Evolutionary conservation across 768 basidiomycete genomes (phyloP), one percentile per base, ranked within the genome.

Genomic region (Exsudoporus frostii): DNA sequence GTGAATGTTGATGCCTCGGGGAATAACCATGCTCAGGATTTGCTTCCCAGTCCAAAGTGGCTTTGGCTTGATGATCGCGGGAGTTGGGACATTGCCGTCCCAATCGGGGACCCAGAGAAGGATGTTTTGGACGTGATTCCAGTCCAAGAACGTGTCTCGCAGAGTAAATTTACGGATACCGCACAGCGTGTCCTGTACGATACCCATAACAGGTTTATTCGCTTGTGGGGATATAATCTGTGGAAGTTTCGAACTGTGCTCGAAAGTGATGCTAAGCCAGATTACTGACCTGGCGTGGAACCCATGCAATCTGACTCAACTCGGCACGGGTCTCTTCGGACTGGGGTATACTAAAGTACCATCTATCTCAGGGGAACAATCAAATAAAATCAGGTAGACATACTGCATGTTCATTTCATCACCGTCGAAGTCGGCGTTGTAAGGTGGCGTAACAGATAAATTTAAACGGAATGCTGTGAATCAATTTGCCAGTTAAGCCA

Each of bases 401-500:
- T 81, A 96, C 93, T 98, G 97, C 89, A 98, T 91, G 75, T 99
- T 98, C 97, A 98, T 99, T 71, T 99, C 97, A 65, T 98, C 97
- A 61, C 97, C 97, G 66, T 98, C 97, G 73, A 98, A 99, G 74
- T 99, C 97, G 68, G 97, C 97, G 64, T 99, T 98, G 74, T 99
- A 98, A 0, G 97, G 97, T 34, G 96, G 92, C 11, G 94, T 98
- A 50, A 98, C 97, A 51, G 97, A 98, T 57, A 98, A 85, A 70
- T 98, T 98, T 59, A 98, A 73, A 52, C 97, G 95, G 78, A 98
- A 99, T 50, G 96, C 93, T 95, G 52, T 9, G 25, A 22, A 50
- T 11, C 27, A 24, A 17, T 30, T 4, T 29, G 73, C 71, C 66
- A 57, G 52, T 37, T 32, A 48, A 11, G 14, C 32, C 54, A 34